Conservation (phyloP, 2,329 filamentous ascomycete species). For the Gyromitra esculenta region DNA sequence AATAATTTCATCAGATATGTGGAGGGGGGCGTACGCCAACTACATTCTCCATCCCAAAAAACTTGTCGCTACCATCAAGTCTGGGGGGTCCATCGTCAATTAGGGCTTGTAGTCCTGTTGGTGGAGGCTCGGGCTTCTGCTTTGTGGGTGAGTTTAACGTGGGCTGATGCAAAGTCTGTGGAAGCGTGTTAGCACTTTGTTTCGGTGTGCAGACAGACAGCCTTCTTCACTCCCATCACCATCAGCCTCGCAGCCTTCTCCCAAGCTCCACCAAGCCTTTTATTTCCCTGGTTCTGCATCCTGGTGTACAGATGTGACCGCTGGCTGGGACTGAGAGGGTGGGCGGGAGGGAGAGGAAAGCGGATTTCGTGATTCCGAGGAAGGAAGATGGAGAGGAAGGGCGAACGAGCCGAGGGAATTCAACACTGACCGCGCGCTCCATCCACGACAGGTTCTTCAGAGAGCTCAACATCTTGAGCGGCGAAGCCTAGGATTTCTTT, state of each 20-base stretch:
- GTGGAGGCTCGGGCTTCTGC: conserved; percentile 69
- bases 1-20: conserved; percentile 23
- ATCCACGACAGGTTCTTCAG: conserved; percentile 52
- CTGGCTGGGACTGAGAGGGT: conserved; percentile 21
- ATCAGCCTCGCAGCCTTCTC: conserved; percentile 45
- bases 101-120: conserved; percentile 70
- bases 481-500: conserved; percentile 18
- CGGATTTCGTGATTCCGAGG: conserved; percentile 1
- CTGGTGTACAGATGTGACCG: conserved; percentile 25
- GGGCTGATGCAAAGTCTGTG: conserved; percentile 55
- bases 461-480: conserved; percentile 53
- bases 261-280: conserved; percentile 47
- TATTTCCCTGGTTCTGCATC: conserved; percentile 39
- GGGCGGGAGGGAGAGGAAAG: conserved; percentile 12
- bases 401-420: conserved; percentile 22
- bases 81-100: conserved; percentile 81
- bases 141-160: conserved; percentile 63
- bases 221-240: conserved; percentile 19
- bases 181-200: conserved; percentile 47
- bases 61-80: conserved; percentile 93
- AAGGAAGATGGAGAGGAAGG: conserved; percentile 10
- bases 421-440: conserved; percentile 53
- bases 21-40: conserved; percentile 60
- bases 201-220: conserved; percentile 24
- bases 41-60: conserved; percentile 98